phyloP scores from a whole-genome alignment of 2,329 filamentous ascomycete species.

The Monilinia fructigena region DNA sequence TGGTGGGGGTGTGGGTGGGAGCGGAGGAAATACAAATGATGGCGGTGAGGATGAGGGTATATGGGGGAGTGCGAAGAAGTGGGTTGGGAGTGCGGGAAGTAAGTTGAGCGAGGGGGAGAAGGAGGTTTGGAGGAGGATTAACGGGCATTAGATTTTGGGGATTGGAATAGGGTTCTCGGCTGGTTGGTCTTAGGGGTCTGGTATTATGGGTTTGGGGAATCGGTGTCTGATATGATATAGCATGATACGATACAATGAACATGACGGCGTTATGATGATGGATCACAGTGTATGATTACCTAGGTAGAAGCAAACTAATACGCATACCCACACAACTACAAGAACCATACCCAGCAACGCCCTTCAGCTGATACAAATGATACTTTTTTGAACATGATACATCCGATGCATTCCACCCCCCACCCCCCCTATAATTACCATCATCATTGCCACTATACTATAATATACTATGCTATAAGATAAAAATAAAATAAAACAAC shows the following conservation, averaged over 20 bases:
- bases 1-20: background rate
- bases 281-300: background rate
- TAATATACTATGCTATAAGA: too few species aligned
- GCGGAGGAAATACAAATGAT: background rate
- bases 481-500: too few species aligned
- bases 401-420: background rate
- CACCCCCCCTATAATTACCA: background rate
- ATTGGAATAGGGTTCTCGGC: too few species aligned
- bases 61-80: constrained; percentile 58
- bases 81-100: constrained; percentile 56
- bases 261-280: background rate
- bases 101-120: constrained; percentile 58
- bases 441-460: too few species aligned
- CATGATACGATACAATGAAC: background rate
- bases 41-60: constrained; percentile 41
- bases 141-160: constrained; percentile 43
- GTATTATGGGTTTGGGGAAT: background rate
- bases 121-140: constrained; percentile 63
- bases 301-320: background rate
- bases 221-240: background rate
- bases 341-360: background rate
- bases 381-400: background rate
- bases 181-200: background rate
- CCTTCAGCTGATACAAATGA: background rate
- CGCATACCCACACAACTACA: constrained; percentile 1